A percentile compares a stretch with the other conserved stretches of the same genome.
Conservation (phyloP, 805 yeast genomes). For the Millerago galiae region DNA sequence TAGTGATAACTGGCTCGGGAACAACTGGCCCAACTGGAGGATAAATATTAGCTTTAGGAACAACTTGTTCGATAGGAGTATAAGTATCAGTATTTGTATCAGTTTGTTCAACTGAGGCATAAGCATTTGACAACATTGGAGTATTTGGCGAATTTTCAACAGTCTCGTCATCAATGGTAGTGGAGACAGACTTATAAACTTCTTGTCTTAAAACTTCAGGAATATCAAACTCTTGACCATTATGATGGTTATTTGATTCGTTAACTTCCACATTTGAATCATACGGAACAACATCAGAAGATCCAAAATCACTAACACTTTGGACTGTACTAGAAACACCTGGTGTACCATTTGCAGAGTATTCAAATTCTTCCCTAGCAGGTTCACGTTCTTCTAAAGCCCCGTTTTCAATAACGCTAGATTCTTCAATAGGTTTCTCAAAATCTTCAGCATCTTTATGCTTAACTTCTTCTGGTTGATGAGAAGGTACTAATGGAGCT, state of each 20-base stretch:
- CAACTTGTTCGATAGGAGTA: background rate
- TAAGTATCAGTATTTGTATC: background rate
- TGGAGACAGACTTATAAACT: too few species aligned
- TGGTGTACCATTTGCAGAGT: too few species aligned
- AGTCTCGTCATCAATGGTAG: too few species aligned
- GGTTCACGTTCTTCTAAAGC: too few species aligned
- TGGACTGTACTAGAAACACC: background rate
- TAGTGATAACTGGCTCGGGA: too few species aligned
- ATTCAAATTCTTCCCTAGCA: too few species aligned
- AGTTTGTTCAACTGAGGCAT: background rate
- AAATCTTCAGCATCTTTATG: background rate
- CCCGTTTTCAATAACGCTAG: background rate
- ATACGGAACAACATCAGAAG: conserved; percentile 2
- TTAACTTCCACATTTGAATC: background rate
- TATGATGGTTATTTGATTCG: background rate
- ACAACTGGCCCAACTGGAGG: too few species aligned
- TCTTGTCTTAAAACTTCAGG: conserved; percentile 6
- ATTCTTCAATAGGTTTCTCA: conserved; percentile 1
- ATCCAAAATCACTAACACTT: conserved; percentile 14
- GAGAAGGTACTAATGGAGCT: background rate
- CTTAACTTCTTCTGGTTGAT: background rate
- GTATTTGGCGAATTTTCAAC: background rate
- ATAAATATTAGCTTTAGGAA: too few species aligned
- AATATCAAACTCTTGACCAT: conserved; percentile 10
- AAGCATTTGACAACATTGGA: background rate